Evolutionary conservation across 116 monocot species (phyloP).

Genomic region (Posidonia oceanica): DNA sequence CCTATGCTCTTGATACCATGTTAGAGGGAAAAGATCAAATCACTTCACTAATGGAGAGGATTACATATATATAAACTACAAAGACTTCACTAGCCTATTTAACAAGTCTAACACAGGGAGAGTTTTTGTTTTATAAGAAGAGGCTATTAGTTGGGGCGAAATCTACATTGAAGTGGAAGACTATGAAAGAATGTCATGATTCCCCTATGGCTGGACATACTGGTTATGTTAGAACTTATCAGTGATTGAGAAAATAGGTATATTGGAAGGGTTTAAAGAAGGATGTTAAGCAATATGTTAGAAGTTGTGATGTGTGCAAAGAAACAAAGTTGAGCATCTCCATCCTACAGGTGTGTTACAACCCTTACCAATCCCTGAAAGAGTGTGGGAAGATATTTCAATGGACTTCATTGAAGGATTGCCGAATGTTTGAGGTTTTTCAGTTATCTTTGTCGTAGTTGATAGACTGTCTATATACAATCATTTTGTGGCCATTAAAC

Average conservation of each 20-base stretch:
- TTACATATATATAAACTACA: too few relatives aligned
- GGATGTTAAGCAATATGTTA: background rate
- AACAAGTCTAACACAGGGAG: too few relatives aligned
- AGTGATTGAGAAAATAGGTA: background rate
- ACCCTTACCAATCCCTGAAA: background rate
- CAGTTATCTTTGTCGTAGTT: background rate
- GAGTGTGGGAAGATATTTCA: constrained; percentile 3
- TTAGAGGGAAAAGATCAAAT: too few relatives aligned
- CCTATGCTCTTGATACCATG: too few relatives aligned
- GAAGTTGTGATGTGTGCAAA: background rate
- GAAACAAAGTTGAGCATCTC: background rate
- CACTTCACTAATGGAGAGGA: too few relatives aligned
- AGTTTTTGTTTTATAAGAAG: too few relatives aligned
- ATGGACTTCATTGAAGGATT: background rate
- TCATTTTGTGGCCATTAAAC: background rate
- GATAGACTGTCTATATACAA: background rate
- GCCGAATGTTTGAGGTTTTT: background rate
- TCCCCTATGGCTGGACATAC: background rate
- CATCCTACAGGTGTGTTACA: background rate
- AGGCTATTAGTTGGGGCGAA: too few relatives aligned
- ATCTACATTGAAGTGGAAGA: too few relatives aligned
- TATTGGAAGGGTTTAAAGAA: background rate
- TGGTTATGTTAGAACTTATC: background rate
- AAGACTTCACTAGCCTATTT: too few relatives aligned
- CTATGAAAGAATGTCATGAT: background rate